These are phyloP conservation scores for Tolypocladium ovalisporum DNA, from an alignment of 2,329 filamentous ascomycete genomes.

Conservation along the genomic window DNA sequence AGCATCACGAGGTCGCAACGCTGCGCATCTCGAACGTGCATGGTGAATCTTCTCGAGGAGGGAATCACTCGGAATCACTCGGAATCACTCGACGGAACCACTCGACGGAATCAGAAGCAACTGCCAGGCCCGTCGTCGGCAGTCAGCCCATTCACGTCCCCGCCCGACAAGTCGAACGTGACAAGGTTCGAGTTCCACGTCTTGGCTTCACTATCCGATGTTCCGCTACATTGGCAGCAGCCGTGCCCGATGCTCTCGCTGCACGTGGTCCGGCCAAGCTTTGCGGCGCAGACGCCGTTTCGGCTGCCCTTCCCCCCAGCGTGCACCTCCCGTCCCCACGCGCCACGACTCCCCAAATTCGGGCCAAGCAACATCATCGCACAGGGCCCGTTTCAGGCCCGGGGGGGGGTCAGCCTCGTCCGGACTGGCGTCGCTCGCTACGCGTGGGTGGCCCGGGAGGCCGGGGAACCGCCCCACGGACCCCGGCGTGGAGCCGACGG, in stretches of 20 bases:
- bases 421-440: too few species aligned
- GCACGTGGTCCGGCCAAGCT: not conserved
- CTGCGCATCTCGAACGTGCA: too few species aligned
- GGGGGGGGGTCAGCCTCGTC: not conserved
- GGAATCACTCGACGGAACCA: too few species aligned
- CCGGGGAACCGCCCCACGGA: too few species aligned
- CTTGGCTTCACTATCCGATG: not conserved
- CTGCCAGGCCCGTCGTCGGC: constrained; percentile 5
- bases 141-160: not conserved
- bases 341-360: not conserved
- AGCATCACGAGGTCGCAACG: too few species aligned
- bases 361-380: not conserved
- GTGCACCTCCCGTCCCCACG: not conserved
- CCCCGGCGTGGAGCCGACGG: too few species aligned
- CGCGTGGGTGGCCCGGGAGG: too few species aligned
- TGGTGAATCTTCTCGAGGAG: constrained; percentile 42
- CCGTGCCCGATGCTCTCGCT: not conserved
- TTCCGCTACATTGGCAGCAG: too few species aligned
- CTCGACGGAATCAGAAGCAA: too few species aligned
- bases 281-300: not conserved
- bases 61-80: too few species aligned
- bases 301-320: not conserved
- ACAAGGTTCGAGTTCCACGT: not conserved
- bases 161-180: not conserved
- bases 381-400: not conserved